Percentiles rank a stretch among this genome's conserved stretches.
phyloP scores from a whole-genome alignment of 1,139 yeast genomes.

The Pichia sp. region DNA sequence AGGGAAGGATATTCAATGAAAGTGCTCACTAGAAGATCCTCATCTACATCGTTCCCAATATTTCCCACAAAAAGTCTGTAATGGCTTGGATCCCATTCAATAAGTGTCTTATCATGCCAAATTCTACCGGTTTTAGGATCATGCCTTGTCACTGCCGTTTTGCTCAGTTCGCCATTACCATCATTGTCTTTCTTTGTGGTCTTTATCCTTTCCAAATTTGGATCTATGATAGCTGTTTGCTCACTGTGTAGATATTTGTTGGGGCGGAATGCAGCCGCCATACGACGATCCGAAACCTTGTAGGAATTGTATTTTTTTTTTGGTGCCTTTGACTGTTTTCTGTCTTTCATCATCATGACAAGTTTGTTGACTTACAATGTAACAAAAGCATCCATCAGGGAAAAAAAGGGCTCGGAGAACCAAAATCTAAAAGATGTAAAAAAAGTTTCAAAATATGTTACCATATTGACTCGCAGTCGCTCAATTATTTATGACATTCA shows the following conservation, averaged over 20 bases:
- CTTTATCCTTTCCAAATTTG: constrained; percentile 7
- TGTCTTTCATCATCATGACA: constrained; percentile 2
- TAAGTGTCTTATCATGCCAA: constrained; percentile 47
- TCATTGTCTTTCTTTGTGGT: neutral
- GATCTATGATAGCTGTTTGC: constrained; percentile 17
- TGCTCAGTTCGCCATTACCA: neutral
- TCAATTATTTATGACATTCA: neutral
- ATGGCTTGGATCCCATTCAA: constrained; percentile 43
- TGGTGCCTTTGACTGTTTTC: constrained; percentile 2
- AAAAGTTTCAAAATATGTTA: constrained; percentile 1
- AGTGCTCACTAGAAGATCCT: constrained; percentile 47
- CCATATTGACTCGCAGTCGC: constrained; percentile 3
- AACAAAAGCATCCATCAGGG: no score
- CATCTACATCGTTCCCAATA: constrained; percentile 63
- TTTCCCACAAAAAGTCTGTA: constrained; percentile 74
- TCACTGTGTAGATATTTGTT: constrained; percentile 32
- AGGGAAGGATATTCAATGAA: constrained; percentile 49
- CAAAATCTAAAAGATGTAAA: neutral
- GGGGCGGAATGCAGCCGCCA: constrained; percentile 44
- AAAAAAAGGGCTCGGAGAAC: no score
- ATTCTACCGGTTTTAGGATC: constrained; percentile 33
- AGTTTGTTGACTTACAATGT: no score
- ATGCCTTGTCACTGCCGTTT: constrained; percentile 17
- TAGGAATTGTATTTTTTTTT: constrained; percentile 27
- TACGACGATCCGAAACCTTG: constrained; percentile 50